Evolutionary conservation across 2,329 filamentous ascomycete genomes (phyloP), one percentile per base, ranked within the genome.

Genomic region (Alternaria longipes): DNA sequence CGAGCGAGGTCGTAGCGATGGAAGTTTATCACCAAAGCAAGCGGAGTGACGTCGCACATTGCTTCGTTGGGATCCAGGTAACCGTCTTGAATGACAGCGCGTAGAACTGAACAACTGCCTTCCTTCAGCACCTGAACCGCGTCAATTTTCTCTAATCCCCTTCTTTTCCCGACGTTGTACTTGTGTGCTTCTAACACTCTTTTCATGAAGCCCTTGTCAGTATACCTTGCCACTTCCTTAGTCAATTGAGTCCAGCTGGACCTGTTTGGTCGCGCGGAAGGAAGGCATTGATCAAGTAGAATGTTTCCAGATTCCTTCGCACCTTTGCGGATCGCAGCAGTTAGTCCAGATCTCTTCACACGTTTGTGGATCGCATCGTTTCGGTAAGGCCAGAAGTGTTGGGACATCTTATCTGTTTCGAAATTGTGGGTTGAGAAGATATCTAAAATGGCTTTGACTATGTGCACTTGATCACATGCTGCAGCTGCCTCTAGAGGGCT

Each of bases 1-100:
- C 14, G 42, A n/a, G 50, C 50, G 32, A 54, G 42, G 26, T 54
- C 56, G 36, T 49, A 49, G 12, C 50, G 56, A 18, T 41, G 36
- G 7, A 49, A 8, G 1, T 12, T 9, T 24, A 54, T 8, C 3
- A 34, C 42, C 6, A 59, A 7, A 20, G 28, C 28, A 14, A 59
- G 50, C 28, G 56, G 50, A 20, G 56, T 49, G 7, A 11, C 6
- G 24, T 42, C 12, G 1, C 38, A 5, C 12, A 42, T 14, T 32
- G 20, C 11, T 41, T 18, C 40, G 22, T 53, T 40, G 11, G 50
- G 36, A 42, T 53, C 50, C 8, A 53, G 12, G 3, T 28, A 30
- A 8, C 34, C 22, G 38, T 42, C 36, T 8, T n/a, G 34, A 8
- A 53, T 36, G 18, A 53, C 5, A 6, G 50, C 36, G 4, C 50